phyloP scores from a whole-genome alignment of 2,329 filamentous ascomycete species.

The Incumbomyces delicatus region DNA sequence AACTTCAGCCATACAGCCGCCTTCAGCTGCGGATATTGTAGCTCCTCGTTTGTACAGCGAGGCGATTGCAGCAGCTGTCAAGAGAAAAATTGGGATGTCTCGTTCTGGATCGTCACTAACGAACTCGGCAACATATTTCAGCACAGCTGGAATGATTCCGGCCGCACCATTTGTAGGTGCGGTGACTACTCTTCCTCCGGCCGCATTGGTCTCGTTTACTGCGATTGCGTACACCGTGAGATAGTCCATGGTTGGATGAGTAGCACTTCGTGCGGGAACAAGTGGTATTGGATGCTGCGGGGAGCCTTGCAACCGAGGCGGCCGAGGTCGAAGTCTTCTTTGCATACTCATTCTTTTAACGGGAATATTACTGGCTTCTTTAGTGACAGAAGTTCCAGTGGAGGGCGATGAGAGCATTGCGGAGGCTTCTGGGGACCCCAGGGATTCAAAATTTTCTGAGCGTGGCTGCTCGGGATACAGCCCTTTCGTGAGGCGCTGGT shows the following conservation, averaged over 20 bases:
- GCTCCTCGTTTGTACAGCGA: slow-evolving; percentile 17
- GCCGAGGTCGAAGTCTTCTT: slow-evolving; percentile 3
- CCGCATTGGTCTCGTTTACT: slow-evolving; percentile 16
- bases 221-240: slow-evolving; percentile 16
- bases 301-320: slow-evolving; percentile 11
- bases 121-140: slow-evolving; percentile 17
- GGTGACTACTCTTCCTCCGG: slow-evolving; percentile 11
- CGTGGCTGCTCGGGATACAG: slow-evolving; percentile 13
- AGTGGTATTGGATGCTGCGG: slow-evolving; percentile 12
- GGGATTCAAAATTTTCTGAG: neutral
- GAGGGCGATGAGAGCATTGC: slow-evolving; percentile 1
- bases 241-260: slow-evolving; percentile 16
- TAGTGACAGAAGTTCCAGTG: neutral
- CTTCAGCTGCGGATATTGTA: slow-evolving; percentile 17
- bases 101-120: slow-evolving; percentile 16
- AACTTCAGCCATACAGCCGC: slow-evolving; percentile 17
- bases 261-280: slow-evolving; percentile 10
- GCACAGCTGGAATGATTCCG: slow-evolving; percentile 16
- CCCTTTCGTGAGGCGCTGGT: slow-evolving; percentile 14
- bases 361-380: neutral
- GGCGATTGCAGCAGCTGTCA: slow-evolving; percentile 16
- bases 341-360: slow-evolving; percentile 1
- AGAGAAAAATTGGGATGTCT: slow-evolving; percentile 14
- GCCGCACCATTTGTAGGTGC: slow-evolving; percentile 15
- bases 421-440: neutral